Evolutionary conservation across 106 monocot species (phyloP).

Genomic region (Alisma plantagoaquatica): DNA sequence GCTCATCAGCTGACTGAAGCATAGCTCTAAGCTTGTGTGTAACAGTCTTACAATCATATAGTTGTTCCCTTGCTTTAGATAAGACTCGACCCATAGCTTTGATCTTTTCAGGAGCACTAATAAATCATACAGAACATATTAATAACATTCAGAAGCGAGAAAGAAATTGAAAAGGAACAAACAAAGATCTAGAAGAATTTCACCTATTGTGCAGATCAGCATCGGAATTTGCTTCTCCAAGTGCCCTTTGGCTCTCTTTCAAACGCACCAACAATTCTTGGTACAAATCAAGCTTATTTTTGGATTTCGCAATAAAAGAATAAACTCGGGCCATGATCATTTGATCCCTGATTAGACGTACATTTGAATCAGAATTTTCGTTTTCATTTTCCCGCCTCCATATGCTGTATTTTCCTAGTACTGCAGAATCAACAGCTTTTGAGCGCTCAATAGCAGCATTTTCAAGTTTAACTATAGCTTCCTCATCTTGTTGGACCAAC

Average conservation of each 20-base stretch:
- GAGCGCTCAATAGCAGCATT: slow-evolving; percentile 67
- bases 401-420: slow-evolving; percentile 60
- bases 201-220: slow-evolving; percentile 52
- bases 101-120: slow-evolving; percentile 40
- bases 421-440: slow-evolving; percentile 56
- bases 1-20: slow-evolving; percentile 66
- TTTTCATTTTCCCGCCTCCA: slow-evolving; percentile 61
- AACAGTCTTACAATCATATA: slow-evolving; percentile 57
- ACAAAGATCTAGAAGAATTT: not conserved
- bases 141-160: not conserved
- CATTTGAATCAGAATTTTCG: slow-evolving; percentile 53
- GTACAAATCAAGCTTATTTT: slow-evolving; percentile 46
- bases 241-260: slow-evolving; percentile 52
- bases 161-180: not conserved
- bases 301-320: slow-evolving; percentile 55
- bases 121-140: not conserved
- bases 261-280: slow-evolving; percentile 39
- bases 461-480: slow-evolving; percentile 40
- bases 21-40: slow-evolving; percentile 50
- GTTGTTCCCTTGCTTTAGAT: slow-evolving; percentile 43
- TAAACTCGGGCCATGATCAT: slow-evolving; percentile 66
- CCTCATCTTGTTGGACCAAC: slow-evolving; percentile 41
- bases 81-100: slow-evolving; percentile 64
- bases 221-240: slow-evolving; percentile 63
- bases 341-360: slow-evolving; percentile 52